Conservation (phyloP, 2,329 filamentous ascomycete genomes). For the Coniochaeta hoffmannii region DNA sequence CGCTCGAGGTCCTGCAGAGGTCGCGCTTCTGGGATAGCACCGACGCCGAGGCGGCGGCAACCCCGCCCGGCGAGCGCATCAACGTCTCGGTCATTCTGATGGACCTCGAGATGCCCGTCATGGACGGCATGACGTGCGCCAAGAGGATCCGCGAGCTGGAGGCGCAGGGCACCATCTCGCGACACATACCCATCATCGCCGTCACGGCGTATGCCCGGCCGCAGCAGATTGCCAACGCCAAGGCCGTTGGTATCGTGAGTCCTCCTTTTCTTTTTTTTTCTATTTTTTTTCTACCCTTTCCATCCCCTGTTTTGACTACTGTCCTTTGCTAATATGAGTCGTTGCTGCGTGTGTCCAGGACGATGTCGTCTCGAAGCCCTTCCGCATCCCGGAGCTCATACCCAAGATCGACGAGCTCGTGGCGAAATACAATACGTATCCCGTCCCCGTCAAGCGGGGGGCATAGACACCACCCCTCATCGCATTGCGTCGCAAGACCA, state of each 20-base stretch:
- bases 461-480: not conserved
- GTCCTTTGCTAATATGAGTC: not conserved
- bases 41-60: slow-evolving; percentile 1
- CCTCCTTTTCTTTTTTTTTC: not conserved
- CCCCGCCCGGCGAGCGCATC: slow-evolving; percentile 19
- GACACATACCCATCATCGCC: slow-evolving; percentile 71
- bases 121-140: slow-evolving; percentile 73
- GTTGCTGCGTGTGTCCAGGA: slow-evolving; percentile 36
- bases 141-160: slow-evolving; percentile 63
- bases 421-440: slow-evolving; percentile 22
- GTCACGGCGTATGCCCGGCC: slow-evolving; percentile 74
- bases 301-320: too few relatives aligned
- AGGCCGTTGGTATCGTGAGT: slow-evolving; percentile 65
- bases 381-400: slow-evolving; percentile 64
- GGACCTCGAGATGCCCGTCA: slow-evolving; percentile 76
- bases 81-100: slow-evolving; percentile 65
- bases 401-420: slow-evolving; percentile 57
- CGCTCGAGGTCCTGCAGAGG: slow-evolving; percentile 47
- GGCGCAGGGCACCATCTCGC: slow-evolving; percentile 48
- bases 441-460: not conserved
- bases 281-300: not conserved
- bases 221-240: slow-evolving; percentile 65
- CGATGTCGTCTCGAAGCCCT: slow-evolving; percentile 73
- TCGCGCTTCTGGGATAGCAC: slow-evolving; percentile 45
- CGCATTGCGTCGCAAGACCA: too few relatives aligned